A percentile compares a stretch with the other conserved stretches of the same genome.
Evolutionary conservation across 2,329 filamentous ascomycete species (phyloP).

Genomic region (Uncinocarpus reesii): DNA sequence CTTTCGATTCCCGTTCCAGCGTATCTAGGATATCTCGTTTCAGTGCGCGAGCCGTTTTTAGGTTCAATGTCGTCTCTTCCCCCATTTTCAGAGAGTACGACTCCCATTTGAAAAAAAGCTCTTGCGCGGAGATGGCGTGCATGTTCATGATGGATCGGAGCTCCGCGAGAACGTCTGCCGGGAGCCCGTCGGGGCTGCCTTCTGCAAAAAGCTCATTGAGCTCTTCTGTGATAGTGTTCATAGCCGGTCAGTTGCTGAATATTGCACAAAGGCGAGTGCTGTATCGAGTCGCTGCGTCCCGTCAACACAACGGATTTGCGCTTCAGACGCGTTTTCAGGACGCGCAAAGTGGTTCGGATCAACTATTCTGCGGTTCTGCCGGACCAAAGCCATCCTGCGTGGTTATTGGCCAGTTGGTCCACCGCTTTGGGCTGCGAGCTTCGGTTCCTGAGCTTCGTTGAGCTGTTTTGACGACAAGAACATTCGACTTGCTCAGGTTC

Average conservation of each 20-base stretch:
- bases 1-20: slow-evolving; percentile 64
- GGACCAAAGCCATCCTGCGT: no score
- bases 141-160: slow-evolving; percentile 77
- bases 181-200: slow-evolving; percentile 48
- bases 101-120: slow-evolving; percentile 98
- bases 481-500: no score
- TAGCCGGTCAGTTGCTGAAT: neutral
- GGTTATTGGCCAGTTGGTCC: no score
- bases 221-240: slow-evolving; percentile 26
- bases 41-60: slow-evolving; percentile 63
- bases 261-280: neutral
- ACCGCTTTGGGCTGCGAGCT: no score
- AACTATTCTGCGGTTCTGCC: no score
- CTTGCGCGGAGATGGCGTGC: slow-evolving; percentile 69
- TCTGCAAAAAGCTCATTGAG: slow-evolving; percentile 51
- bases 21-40: slow-evolving; percentile 80
- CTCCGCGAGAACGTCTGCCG: slow-evolving; percentile 68
- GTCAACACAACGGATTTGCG: neutral
- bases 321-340: slow-evolving; percentile 5
- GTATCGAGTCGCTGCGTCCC: no score
- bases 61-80: slow-evolving; percentile 61
- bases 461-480: no score
- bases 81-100: slow-evolving; percentile 95
- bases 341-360: slow-evolving; percentile 6
- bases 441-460: no score